Conservation (phyloP, 2,329 filamentous ascomycete genomes). For the Trichoderma asperellum region DNA sequence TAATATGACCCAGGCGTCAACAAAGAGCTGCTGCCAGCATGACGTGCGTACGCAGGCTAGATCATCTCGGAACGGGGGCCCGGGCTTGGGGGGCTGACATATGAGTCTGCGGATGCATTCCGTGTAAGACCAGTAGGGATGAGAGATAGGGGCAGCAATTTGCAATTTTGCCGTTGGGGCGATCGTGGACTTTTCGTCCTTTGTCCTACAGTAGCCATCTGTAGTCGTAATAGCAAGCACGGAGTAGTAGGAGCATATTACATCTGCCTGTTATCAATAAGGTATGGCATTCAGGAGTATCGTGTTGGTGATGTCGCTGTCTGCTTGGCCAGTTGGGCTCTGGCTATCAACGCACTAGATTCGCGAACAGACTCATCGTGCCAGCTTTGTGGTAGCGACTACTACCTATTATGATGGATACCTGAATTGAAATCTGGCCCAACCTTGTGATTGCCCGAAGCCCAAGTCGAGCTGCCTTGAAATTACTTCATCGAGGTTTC, state of each 20-base stretch:
- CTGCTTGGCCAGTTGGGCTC: conserved; percentile 1
- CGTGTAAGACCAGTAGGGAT: conserved; percentile 4
- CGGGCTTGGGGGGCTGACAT: conserved; percentile 10
- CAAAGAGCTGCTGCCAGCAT: conserved; percentile 6
- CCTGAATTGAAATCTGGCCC: neutral
- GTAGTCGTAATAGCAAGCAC: neutral
- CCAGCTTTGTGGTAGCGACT: neutral
- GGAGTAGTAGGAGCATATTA: neutral
- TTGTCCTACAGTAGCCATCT: neutral
- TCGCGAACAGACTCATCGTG: neutral
- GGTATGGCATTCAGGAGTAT: no score
- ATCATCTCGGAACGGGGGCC: conserved; percentile 20
- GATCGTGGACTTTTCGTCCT: neutral
- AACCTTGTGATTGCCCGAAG: neutral
- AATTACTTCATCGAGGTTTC: neutral
- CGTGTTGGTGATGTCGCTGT: neutral
- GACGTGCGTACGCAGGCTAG: conserved; percentile 12
- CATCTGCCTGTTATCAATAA: neutral
- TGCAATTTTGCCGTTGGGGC: neutral
- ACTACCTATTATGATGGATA: neutral
- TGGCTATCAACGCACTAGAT: neutral
- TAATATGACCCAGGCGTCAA: neutral
- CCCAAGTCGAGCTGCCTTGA: neutral
- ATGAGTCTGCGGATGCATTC: conserved; percentile 16
- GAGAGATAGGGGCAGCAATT: neutral